phyloP scores from a whole-genome alignment of 1,284 basidiomycete genomes.

The Abortiporus biennis region DNA sequence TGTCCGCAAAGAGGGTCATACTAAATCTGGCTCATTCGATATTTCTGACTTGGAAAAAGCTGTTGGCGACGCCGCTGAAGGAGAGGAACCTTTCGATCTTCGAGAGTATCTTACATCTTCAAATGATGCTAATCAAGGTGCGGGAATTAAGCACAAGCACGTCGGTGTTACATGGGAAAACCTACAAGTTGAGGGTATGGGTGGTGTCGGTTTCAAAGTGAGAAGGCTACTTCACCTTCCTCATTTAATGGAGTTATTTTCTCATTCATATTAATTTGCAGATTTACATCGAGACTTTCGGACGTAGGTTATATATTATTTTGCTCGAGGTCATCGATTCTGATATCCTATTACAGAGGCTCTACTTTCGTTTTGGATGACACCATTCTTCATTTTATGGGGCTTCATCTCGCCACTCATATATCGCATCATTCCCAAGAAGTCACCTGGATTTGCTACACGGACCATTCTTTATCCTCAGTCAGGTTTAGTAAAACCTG shows the following conservation, averaged over 20 bases:
- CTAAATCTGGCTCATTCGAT: slow-evolving; percentile 17
- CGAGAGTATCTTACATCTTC: slow-evolving; percentile 70
- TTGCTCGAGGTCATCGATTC: slow-evolving; percentile 8
- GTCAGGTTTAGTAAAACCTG: slow-evolving; percentile 70
- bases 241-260: not conserved
- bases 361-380: slow-evolving; percentile 45
- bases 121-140: slow-evolving; percentile 58
- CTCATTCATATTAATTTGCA: slow-evolving; percentile 19
- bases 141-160: slow-evolving; percentile 79
- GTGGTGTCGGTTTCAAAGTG: slow-evolving; percentile 57
- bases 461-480: slow-evolving; percentile 49
- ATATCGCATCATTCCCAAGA: no score
- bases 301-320: slow-evolving; percentile 31
- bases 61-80: slow-evolving; percentile 20
- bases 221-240: slow-evolving; percentile 4
- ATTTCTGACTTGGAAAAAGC: slow-evolving; percentile 45
- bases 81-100: slow-evolving; percentile 55
- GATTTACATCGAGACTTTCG: slow-evolving; percentile 65
- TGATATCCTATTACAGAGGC: slow-evolving; percentile 42
- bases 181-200: slow-evolving; percentile 66
- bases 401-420: slow-evolving; percentile 40
- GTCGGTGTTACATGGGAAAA: slow-evolving; percentile 80
- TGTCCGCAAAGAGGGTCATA: slow-evolving; percentile 11
- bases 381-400: slow-evolving; percentile 48
- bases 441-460: slow-evolving; percentile 39